Conservation (phyloP, 1,284 basidiomycete species). For the Cryptococcus sp. region DNA sequence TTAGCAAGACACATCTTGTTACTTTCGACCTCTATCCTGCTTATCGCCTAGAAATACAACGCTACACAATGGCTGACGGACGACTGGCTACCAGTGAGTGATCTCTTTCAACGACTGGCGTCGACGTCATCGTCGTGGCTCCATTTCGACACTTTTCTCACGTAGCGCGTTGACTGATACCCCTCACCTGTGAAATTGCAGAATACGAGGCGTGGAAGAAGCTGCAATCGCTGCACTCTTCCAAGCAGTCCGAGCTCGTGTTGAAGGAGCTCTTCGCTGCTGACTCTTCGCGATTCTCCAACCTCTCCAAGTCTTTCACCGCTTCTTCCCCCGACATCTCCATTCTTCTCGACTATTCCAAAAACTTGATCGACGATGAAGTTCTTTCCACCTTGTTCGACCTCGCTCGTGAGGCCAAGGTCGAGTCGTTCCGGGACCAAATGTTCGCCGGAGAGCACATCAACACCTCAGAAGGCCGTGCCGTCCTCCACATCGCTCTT, state of each 20-base stretch:
- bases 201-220: slow-evolving; percentile 89
- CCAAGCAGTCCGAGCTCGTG: slow-evolving; percentile 71
- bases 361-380: slow-evolving; percentile 89
- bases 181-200: slow-evolving; percentile 44
- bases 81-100: slow-evolving; percentile 45
- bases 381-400: slow-evolving; percentile 74
- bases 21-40: neutral
- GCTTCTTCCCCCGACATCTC: slow-evolving; percentile 66
- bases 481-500: slow-evolving; percentile 92
- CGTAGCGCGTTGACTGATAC: neutral
- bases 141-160: neutral
- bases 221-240: slow-evolving; percentile 80
- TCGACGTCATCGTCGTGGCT: neutral
- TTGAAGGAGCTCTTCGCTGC: slow-evolving; percentile 88
- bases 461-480: slow-evolving; percentile 96
- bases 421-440: slow-evolving; percentile 82
- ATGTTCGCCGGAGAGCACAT: slow-evolving; percentile 97
- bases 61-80: slow-evolving; percentile 42
- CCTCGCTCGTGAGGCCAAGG: slow-evolving; percentile 80
- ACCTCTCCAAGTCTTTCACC: slow-evolving; percentile 78
- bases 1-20: neutral
- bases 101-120: neutral
- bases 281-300: slow-evolving; percentile 81
- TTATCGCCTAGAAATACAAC: neutral
- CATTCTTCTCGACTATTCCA: slow-evolving; percentile 93